Base-by-base conservation (phyloP, 306 rosid species). In the Medicago ruthenica region DNA sequence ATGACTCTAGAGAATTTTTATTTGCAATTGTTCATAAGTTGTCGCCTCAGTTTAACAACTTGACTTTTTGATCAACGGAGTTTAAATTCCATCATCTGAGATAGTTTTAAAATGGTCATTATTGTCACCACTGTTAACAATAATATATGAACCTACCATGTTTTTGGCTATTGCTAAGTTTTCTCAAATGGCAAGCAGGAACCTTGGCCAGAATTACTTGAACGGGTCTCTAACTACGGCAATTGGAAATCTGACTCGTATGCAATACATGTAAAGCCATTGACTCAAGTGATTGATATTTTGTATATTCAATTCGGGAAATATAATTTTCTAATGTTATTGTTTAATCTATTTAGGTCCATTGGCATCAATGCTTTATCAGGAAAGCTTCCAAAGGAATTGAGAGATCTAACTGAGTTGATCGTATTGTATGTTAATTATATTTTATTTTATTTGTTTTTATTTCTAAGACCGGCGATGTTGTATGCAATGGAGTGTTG, bases 361-460 rank as follows among this genome's bases (percentile, higher is more conserved):
- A 0, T 93, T 16, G 91, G 90, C 76, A 79, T 80, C 71, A 93
- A 93, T 80, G 76, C 86, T 41, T 77, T 91, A 14, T 91, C 97
- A 18, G 92, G 98, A 48, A 83, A 78, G 82, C 83, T 91, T 74
- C 98, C 98, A 1, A 89, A 84, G 81, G 96, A 88, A 76, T 78
- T 93, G 34, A 89, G 93, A 71, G 55, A 80, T 40, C 97, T 91
- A 34, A 82, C 89, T 10, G 73, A 84, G 18, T 64, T 93, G 67
- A 7, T 0, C 50, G 0, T 8, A 57, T 39, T 93, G 97, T 93
- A 85, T 47, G 97, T 79, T 72, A 17, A 70, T 12, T 44, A 11
- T 10, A 44, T 11, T 44, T 11, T 11, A 10, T 44, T 44, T 44
- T 44, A 44, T 44, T 44, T 44, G 50, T 10, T 44, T 44, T 44